Conservation (phyloP, 441 rosid genomes). For the Corymbia citriodora region DNA sequence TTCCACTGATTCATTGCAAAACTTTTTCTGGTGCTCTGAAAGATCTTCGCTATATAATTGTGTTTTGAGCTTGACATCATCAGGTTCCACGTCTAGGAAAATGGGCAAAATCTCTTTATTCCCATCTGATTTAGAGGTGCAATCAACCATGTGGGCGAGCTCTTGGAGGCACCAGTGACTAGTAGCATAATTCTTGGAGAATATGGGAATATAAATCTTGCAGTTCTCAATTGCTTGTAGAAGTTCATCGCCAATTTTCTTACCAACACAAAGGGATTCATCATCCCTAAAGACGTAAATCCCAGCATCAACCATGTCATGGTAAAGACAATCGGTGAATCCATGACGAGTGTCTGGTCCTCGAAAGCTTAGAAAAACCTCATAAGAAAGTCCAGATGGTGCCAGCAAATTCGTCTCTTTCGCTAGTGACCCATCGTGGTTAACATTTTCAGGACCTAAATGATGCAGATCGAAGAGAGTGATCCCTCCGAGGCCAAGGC, state of each 20-base stretch:
- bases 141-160: rapidly evolving
- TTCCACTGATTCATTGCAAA: rapidly evolving
- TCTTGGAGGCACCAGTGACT: neutral
- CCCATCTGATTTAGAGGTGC: neutral
- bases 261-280: neutral
- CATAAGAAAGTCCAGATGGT: rapidly evolving
- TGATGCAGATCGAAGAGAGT: too few species aligned
- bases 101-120: rapidly evolving
- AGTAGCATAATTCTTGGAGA: neutral
- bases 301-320: rapidly evolving
- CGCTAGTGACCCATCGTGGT: too few species aligned
- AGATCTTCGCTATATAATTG: rapidly evolving
- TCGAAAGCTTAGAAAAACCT: neutral
- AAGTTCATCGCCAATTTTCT: neutral
- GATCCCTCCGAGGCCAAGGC: too few species aligned
- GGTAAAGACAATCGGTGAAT: neutral
- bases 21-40: rapidly evolving
- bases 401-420: rapidly evolving
- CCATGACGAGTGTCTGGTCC: rapidly evolving
- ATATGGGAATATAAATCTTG: neutral
- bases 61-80: neutral
- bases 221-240: neutral
- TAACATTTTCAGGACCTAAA: too few species aligned
- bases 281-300: rapidly evolving
- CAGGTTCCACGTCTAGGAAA: neutral